These are phyloP conservation scores for Allium fistulosum DNA, from an alignment of 106 monocot species.

Conservation along the genomic window DNA sequence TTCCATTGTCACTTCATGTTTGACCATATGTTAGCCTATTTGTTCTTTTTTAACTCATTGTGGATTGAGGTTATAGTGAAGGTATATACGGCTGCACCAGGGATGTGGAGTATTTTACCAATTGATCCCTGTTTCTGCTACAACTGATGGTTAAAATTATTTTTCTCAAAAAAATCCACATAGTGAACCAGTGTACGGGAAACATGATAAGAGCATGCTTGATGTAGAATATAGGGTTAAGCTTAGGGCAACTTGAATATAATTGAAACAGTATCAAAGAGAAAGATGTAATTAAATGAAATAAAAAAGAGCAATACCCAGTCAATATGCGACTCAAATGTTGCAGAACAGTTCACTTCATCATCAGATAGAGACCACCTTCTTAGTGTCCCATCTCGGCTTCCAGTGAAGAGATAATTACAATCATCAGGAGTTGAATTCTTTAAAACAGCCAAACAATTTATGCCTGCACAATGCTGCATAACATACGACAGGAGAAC, in stretches of 20 bases:
- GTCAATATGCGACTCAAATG: conserved; percentile 96
- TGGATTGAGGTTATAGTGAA: too few relatives aligned
- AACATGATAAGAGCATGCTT: neutral
- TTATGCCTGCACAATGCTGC: conserved; percentile 96
- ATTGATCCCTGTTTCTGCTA: too few relatives aligned
- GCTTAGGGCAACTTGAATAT: neutral
- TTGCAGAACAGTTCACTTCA: conserved; percentile 65
- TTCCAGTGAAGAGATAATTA: conserved; percentile 93
- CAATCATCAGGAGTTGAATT: conserved; percentile 26
- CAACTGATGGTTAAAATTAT: too few relatives aligned
- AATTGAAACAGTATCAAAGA: neutral
- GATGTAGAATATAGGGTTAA: neutral
- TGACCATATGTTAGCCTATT: too few relatives aligned
- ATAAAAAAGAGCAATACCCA: conserved; percentile 44
- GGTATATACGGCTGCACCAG: too few relatives aligned
- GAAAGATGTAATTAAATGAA: too few relatives aligned
- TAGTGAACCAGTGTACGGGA: too few relatives aligned
- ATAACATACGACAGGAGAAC: conserved; percentile 1
- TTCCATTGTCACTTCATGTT: too few relatives aligned
- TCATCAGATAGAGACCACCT: conserved; percentile 69
- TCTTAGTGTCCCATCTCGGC: conserved; percentile 92
- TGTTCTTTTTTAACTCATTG: too few relatives aligned
- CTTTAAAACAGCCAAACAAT: conserved; percentile 72
- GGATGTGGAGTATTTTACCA: too few relatives aligned
- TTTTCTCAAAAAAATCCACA: too few relatives aligned